phyloP scores from a whole-genome alignment of 164 flowering plant genomes.

The Amborella trichopoda region DNA sequence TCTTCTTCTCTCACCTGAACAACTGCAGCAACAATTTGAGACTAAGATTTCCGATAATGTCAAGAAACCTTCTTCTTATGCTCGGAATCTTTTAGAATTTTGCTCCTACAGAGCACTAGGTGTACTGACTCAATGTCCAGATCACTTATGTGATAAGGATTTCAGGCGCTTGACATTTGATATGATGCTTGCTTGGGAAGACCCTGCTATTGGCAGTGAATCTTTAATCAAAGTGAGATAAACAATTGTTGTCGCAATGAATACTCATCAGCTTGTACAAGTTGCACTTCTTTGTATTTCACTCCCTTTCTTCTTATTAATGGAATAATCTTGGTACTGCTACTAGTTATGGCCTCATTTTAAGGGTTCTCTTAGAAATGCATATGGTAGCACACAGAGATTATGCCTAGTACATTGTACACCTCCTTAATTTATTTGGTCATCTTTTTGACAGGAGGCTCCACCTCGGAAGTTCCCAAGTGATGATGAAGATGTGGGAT shows the following conservation, averaged over 20 bases:
- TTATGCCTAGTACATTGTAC: background rate
- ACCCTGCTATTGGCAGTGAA: conserved; percentile 30
- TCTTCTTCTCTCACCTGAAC: conserved; percentile 34
- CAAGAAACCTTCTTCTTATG: conserved; percentile 29
- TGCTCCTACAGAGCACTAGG: conserved; percentile 49
- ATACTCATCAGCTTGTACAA: conserved; percentile 11
- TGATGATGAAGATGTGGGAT: conserved; percentile 66
- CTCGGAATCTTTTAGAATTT: conserved; percentile 56
- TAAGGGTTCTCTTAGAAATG: background rate
- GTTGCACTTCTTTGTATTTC: too few species aligned
- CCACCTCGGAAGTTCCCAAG: background rate
- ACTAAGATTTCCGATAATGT: conserved; percentile 31
- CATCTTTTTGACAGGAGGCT: background rate
- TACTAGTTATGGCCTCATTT: too few species aligned
- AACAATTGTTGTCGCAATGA: conserved; percentile 3
- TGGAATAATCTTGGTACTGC: too few species aligned
- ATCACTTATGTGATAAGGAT: conserved; percentile 51
- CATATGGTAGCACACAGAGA: background rate
- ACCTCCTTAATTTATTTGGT: background rate
- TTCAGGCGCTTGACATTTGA: conserved; percentile 61
- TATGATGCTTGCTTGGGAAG: conserved; percentile 96
- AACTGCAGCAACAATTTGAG: conserved; percentile 46
- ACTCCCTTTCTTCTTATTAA: too few species aligned
- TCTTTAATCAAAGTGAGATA: conserved; percentile 30
- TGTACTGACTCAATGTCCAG: conserved; percentile 18